These are phyloP conservation scores for Dittrichia graveolens DNA, from an alignment of 129 eudicot species.

Conservation along the genomic window DNA sequence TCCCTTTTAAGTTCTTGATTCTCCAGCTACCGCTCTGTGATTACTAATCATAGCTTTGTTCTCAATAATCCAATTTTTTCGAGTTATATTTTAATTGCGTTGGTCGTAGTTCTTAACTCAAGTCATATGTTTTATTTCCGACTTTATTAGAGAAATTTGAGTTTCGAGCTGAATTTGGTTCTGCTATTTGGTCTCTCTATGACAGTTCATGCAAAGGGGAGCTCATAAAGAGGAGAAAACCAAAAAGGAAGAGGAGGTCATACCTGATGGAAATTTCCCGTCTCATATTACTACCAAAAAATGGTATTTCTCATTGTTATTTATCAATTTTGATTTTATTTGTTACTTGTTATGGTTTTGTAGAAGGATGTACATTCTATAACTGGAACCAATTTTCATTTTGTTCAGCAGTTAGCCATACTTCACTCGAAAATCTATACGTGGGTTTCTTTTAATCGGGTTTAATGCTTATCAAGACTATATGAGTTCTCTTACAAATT, in stretches of 20 bases:
- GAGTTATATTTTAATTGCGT: background rate
- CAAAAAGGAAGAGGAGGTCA: constrained; percentile 60
- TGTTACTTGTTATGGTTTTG: background rate
- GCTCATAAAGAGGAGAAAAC: constrained; percentile 66
- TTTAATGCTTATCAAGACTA: constrained; percentile 2
- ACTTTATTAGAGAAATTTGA: constrained; percentile 1
- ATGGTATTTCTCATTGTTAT: constrained; percentile 51
- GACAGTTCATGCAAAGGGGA: constrained; percentile 94
- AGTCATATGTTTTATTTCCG: background rate
- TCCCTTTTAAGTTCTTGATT: background rate
- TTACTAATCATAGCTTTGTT: constrained; percentile 17
- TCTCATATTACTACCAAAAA: constrained; percentile 50
- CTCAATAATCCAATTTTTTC: constrained; percentile 3
- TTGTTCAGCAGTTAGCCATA: background rate
- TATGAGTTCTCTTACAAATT: background rate
- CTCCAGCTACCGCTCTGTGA: background rate
- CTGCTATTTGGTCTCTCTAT: background rate
- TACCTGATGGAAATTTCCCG: constrained; percentile 63
- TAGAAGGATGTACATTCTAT: background rate
- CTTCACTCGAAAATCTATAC: background rate
- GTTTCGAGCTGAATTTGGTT: constrained; percentile 20
- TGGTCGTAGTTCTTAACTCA: background rate
- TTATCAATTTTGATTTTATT: background rate
- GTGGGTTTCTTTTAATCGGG: background rate
- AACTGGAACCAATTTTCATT: background rate